Evolutionary conservation across 2,329 filamentous ascomycete species (phyloP), one percentile per base, ranked within the genome.

Genomic region (Claviceps arundinis): DNA sequence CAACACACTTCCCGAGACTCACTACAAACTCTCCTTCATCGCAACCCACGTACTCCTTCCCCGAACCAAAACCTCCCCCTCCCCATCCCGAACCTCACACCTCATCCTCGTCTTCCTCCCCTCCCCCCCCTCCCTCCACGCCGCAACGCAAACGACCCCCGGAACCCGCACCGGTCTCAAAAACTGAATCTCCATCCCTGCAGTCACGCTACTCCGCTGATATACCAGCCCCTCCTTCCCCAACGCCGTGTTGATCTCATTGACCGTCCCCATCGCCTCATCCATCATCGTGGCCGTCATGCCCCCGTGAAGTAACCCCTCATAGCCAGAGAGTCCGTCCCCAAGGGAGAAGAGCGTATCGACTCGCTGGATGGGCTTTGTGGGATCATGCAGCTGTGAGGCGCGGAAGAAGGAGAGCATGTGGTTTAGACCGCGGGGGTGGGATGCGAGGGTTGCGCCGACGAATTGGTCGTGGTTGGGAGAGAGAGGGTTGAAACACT

Each of bases 251-350:
- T 71, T 71, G 6, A 69, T 56, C 48, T 70, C 68, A 22, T 65
- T 62, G 17, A 71, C 53, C 2, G 59, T 57, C 3, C 67, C 66
- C 56, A 68, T 64, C 5, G 63, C 56, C 60, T 71, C 69, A 47
- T 71, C 69, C 24, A 67, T 54, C 50, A 71, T 55, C 5, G 68
- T 57, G 38, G 63, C 63, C 8, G 61, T 58, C 46, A 70, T 55
- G 11, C 69, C 69, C 6, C 69, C 69, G 51, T 71, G 68, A 2
- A 68, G 54, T 9, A 70, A 53, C 7, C 57, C 57, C 1, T 61
- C 57, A 37, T 63, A 66, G 2, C 69, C 67, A 6, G 60, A 63
- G 5, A 70, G 56, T 1, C 66, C 67, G 2, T 61, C 56, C 1
- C 65, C 65, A 7, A 70, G 58, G 1, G 63, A 57, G 48, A 66